Base-by-base conservation (phyloP, 805 yeast species). In the Torulaspora delbrueckii region DNA sequence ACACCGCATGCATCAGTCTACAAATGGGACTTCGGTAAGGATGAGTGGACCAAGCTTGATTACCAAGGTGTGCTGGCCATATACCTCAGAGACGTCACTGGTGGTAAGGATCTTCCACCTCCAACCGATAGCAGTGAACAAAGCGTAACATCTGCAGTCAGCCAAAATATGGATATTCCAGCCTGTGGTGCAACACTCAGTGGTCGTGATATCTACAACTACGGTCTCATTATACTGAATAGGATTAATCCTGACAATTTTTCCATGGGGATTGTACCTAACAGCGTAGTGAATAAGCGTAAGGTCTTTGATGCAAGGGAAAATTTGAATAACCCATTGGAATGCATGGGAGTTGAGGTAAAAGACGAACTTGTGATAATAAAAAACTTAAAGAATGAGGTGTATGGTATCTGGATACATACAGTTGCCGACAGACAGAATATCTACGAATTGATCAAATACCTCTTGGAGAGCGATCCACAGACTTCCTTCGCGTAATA, bases 381-480 rank as follows among this genome's bases (percentile, higher is more conserved):
- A 16, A 81, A 81, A 59, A 82, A 80, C 56, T 67, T 82, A 41
- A 68, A 76, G 41, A 88, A 84, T 18, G 86, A 82, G 37, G 82
- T 84, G 9, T 85, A 75, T 61, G 95, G 95, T 1, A 67, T 86
- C 39, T 86, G 93, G 93, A 73, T 85, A 16, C 86, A 82, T 58
- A 79, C 84, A 45, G 81, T 75, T 37, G 77, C 74, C 6, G 90
- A 84, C 57, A 71, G 91, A 62, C 74, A 74, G 37, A 76, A 77
- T 54, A 67, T 85, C 34, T 77, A 69, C 55, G 77, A 80, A 55
- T 50, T 73, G 41, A 56, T 73, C 16, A 65, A 65, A 43, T 62
- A 62, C 46, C 49, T 63, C 26, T 48, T 63, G 35, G 66, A 63
- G 30, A 60, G 53, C 48, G 65, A 62, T 42, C 66, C 67, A 26